Base-by-base conservation (phyloP, 2,329 filamentous ascomycete genomes). In the Colletotrichum orbiculare region DNA sequence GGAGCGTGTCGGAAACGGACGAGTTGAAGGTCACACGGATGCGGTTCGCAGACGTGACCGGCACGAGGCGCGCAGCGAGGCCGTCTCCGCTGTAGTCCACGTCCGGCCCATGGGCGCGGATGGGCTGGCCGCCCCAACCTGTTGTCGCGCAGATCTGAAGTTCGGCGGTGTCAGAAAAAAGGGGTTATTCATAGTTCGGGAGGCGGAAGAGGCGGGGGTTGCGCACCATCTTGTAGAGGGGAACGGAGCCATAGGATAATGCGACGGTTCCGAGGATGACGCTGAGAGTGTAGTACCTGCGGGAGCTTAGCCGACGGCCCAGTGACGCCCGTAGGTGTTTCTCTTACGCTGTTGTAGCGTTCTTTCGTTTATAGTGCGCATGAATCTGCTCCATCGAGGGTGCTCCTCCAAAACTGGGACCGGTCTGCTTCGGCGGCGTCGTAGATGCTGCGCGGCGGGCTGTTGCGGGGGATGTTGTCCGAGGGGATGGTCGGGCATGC, bases 21-120 rank as follows among this genome's bases (percentile, higher is more conserved):
- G 94, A 92, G 74, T 94, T 96, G 86, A 99, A 99, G 34, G 94
- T 98, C 69, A 99, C 95, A 66, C 93, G 92, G 73, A 99, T 91
- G 58, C 96, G 92, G 71, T 92, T 92, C 64, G 92, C 91, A 71
- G 88, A 85, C 15, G 88, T 92, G 43, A 97, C 90, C 13, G 96
- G 96, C 50, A 89, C 86, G 48, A 99, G 87, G 60, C 94, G 92
- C 53, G 85, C 85, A 41, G 94, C 87, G 34, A 92, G 87, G 76
- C 96, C 91, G 60, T 78, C 79, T 67, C 81, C 83, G 65, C 54
- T 60, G 54, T 68, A 68, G 64, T 84, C 79, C 68, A 81, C 83
- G 60, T 80, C 82, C 57, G 74, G 75, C 53, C 78, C 77, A 80
- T 93, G 90, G 49, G 93, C 93, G 75, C 94, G 93, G 69, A 97